Evolutionary conservation across 2,329 filamentous ascomycete species (phyloP).

Genomic region (Apiospora rasikravindrae): DNA sequence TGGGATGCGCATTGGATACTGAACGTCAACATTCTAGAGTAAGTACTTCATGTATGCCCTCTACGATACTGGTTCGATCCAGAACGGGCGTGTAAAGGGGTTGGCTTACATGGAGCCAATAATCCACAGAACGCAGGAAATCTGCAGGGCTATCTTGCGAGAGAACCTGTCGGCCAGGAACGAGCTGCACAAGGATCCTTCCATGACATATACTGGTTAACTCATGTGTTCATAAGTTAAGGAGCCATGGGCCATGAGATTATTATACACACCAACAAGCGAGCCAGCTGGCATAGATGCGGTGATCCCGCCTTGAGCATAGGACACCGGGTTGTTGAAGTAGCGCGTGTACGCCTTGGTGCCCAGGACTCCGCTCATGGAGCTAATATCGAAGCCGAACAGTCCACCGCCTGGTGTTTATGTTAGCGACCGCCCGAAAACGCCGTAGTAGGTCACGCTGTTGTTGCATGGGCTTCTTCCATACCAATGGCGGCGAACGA

Average conservation of each 20-base stretch:
- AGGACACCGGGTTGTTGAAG: constrained; percentile 65
- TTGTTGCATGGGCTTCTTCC: constrained; percentile 40
- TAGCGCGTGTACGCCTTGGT: constrained; percentile 74
- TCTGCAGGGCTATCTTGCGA: constrained; percentile 54
- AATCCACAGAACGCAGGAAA: constrained; percentile 57
- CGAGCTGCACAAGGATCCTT: constrained; percentile 53
- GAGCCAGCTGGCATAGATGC: constrained; percentile 77
- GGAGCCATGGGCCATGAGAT: not conserved
- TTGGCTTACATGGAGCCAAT: constrained; percentile 46
- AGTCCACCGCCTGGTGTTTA: constrained; percentile 64
- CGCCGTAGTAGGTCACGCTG: not conserved
- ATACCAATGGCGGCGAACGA: constrained; percentile 65
- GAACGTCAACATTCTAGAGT: not conserved
- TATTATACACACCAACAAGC: constrained; percentile 54
- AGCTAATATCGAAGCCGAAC: constrained; percentile 81
- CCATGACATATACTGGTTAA: constrained; percentile 25
- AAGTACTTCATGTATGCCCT: not conserved
- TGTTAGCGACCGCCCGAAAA: not conserved
- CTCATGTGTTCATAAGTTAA: constrained; percentile 27
- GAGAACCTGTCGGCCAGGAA: constrained; percentile 57
- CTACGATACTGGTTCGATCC: not conserved
- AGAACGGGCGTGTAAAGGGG: not conserved
- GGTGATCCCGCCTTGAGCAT: constrained; percentile 72
- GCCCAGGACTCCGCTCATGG: constrained; percentile 72
- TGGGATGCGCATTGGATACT: constrained; percentile 65